Conservation (phyloP, 257 asterid genomes). For the Penstemon barbatus region DNA sequence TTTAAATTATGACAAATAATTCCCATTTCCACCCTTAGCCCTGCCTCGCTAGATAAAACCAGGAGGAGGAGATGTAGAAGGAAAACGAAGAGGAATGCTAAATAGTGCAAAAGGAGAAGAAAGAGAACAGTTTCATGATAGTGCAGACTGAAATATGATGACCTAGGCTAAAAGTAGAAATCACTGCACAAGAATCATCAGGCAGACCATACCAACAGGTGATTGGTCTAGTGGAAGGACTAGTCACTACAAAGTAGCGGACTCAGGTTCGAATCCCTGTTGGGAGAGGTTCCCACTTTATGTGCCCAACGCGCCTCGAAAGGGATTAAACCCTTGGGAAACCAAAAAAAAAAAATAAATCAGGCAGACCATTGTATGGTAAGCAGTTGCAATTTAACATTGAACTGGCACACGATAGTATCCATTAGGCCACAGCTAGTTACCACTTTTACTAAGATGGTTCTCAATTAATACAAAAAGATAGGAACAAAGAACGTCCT, state of each 20-base stretch:
- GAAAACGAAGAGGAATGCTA: not conserved
- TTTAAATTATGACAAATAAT: too few relatives aligned
- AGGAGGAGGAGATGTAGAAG: not conserved
- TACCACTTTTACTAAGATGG: constrained; percentile 10
- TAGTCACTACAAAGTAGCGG: too few relatives aligned
- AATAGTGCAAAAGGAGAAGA: not conserved
- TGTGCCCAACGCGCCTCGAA: too few relatives aligned
- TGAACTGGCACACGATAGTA: constrained; percentile 7
- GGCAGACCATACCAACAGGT: constrained; percentile 13
- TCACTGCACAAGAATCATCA: constrained; percentile 7
- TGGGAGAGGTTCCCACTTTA: too few relatives aligned
- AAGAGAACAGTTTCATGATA: constrained; percentile 8
- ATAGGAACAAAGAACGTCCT: not conserved
- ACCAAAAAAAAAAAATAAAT: too few relatives aligned
- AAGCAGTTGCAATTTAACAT: constrained; percentile 14
- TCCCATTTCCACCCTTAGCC: too few relatives aligned
- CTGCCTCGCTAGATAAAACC: not conserved
- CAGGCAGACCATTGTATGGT: constrained; percentile 3
- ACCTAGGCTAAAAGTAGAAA: constrained; percentile 4
- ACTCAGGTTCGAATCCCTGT: too few relatives aligned
- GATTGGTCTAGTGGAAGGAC: too few relatives aligned
- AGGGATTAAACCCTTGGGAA: too few relatives aligned
- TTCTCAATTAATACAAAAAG: constrained; percentile 2
- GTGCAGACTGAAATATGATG: not conserved
- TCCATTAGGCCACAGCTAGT: constrained; percentile 2